Conservation (phyloP, 202 grass and related monocot genomes). For the Elaeis oleifera region DNA sequence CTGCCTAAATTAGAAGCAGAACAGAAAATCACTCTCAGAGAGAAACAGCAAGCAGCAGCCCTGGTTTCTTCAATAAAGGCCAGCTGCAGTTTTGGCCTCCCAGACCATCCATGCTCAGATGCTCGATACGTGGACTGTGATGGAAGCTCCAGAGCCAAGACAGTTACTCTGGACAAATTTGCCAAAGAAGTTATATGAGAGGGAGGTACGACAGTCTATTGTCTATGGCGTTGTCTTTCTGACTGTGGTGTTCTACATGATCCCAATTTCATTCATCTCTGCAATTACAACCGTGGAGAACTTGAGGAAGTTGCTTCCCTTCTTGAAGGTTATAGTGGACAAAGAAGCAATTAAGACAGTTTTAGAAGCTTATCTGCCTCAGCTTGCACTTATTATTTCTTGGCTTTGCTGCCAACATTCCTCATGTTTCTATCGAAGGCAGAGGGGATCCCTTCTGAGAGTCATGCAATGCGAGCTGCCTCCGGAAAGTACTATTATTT, state of each 20-base stretch:
- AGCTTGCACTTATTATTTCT: slow-evolving; percentile 70
- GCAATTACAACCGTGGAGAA: slow-evolving; percentile 66
- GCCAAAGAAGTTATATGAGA: slow-evolving; percentile 47
- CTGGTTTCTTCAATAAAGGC: slow-evolving; percentile 74
- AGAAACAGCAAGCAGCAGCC: slow-evolving; percentile 69
- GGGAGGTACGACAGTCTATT: slow-evolving; percentile 44
- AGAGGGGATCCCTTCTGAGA: slow-evolving; percentile 58
- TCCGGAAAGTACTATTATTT: slow-evolving; percentile 95
- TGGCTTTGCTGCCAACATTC: slow-evolving; percentile 63
- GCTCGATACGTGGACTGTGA: slow-evolving; percentile 64
- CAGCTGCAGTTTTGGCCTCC: slow-evolving; percentile 63
- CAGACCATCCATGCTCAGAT: slow-evolving; percentile 81
- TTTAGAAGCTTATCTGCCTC: slow-evolving; percentile 81
- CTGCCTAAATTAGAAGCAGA: slow-evolving; percentile 74
- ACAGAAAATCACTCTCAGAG: slow-evolving; percentile 51
- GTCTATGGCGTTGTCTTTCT: slow-evolving; percentile 62
- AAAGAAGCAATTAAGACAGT: slow-evolving; percentile 36
- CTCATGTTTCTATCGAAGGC: slow-evolving; percentile 73
- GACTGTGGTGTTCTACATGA: slow-evolving; percentile 50
- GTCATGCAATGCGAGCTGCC: slow-evolving; percentile 57
- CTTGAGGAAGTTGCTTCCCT: slow-evolving; percentile 50
- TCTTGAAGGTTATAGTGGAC: slow-evolving; percentile 67
- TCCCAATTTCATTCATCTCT: slow-evolving; percentile 66
- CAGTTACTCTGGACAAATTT: slow-evolving; percentile 70
- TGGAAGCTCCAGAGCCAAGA: slow-evolving; percentile 74